Base-by-base conservation (phyloP, 306 rosid species). In the Cyclanthera cordifolia region DNA sequence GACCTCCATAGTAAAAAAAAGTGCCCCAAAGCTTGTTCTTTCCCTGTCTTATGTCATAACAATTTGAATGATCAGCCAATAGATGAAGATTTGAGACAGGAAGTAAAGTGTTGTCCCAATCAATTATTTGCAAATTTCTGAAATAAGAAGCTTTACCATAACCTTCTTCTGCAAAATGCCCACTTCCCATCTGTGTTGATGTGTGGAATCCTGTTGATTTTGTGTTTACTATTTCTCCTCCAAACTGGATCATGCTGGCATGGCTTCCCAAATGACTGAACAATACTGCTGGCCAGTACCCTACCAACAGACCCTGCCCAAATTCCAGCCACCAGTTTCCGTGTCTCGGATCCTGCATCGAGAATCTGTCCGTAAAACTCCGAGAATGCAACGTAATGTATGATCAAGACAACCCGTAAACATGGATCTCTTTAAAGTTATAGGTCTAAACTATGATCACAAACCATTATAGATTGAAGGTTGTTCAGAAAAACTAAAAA, bases 261-360 rank as follows among this genome's bases (percentile, higher is more conserved):
- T 90, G 97, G 75, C 73, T 86, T 79, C 95, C 83, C 74, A 94
- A 78, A 77, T 90, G 99, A 72, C 97, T 94, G 53, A 94, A 94
- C 85, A 94, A 54, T 76, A 67, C 79, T 67, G 83, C 96, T 24
- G 99, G 99, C 99, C 99, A 94, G 58, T 94, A 94, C 25, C 99
- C 99, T 21, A 94, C 97, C 27, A 94, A 78, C 6, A 90, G 78
- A 0, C 99, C 97, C 11, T 83, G 66, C 24, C 99, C 99, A 56
- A 90, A 82, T 27, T 94, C 87, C 48, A 94, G 83, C 99, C 99
- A 94, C 99, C 99, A 94, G 69, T 94, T 90, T 24, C 99, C 99
- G 74, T 88, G 94, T 73, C 85, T 90, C 53, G 99, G 99, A 79
- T 94, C 99, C 99, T 93, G 73, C 75, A 73, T 24, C 71, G 12